Percentiles rank a stretch among this genome's conserved stretches.
phyloP scores from a whole-genome alignment of 345 rosid genomes.

The Salix exigua region DNA sequence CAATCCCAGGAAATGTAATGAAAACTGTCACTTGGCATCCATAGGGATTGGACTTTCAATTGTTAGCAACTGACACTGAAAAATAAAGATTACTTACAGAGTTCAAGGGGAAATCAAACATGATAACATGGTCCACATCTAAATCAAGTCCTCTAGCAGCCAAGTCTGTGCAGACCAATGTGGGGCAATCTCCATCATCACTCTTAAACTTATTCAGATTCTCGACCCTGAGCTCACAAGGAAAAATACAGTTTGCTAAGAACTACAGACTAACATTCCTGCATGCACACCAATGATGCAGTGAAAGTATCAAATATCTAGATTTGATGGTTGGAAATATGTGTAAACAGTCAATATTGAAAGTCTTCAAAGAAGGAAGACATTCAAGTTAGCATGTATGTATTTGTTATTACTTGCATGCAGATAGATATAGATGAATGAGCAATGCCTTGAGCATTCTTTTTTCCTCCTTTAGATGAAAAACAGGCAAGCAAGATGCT shows the following conservation, averaged over 20 bases:
- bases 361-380: background rate
- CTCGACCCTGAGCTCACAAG: conserved; percentile 52
- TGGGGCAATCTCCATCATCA: conserved; percentile 86
- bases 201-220: conserved; percentile 84
- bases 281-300: background rate
- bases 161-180: conserved; percentile 91
- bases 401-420: too few relatives aligned
- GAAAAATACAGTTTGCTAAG: background rate
- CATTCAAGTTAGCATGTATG: background rate
- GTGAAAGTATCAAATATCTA: too few relatives aligned
- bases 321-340: background rate
- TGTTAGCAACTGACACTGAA: background rate
- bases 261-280: background rate
- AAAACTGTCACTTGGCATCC: too few relatives aligned
- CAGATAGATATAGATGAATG: too few relatives aligned
- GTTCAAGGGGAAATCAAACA: conserved; percentile 90
- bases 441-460: background rate
- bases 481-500: background rate
- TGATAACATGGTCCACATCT: conserved; percentile 84
- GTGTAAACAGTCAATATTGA: background rate
- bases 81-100: conserved; percentile 50
- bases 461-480: background rate
- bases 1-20: too few relatives aligned
- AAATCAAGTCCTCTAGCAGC: conserved; percentile 94
- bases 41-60: too few relatives aligned